Conservation (phyloP, 192 early-diverging fungal species). For the Haplosporangium gracile region DNA sequence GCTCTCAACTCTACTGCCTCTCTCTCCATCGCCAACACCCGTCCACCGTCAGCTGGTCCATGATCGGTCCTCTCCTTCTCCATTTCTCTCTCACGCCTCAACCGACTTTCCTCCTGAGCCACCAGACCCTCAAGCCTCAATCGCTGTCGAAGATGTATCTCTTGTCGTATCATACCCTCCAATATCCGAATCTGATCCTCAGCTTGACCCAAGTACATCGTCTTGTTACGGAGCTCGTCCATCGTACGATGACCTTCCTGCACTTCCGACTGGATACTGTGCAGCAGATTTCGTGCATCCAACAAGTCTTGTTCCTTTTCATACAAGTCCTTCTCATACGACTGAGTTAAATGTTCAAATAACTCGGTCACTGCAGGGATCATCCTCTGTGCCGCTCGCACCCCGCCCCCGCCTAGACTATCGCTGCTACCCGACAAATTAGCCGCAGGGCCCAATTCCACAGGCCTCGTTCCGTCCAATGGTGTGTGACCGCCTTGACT, state of each 20-base stretch:
- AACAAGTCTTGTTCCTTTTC: constrained; percentile 60
- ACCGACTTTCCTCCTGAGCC: constrained; percentile 27
- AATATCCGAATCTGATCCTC: constrained; percentile 47
- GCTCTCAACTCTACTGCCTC: constrained; percentile 35
- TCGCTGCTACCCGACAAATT: neutral
- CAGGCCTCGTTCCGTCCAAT: neutral
- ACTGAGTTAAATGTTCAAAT: constrained; percentile 59
- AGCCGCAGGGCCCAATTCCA: neutral
- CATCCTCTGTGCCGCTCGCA: constrained; percentile 33
- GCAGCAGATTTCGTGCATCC: constrained; percentile 51
- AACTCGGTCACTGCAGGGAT: constrained; percentile 56
- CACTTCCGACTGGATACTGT: constrained; percentile 42
- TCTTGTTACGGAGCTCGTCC: constrained; percentile 40
- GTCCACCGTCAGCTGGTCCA: neutral
- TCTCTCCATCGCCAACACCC: constrained; percentile 28
- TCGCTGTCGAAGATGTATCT: constrained; percentile 53
- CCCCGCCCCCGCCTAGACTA: neutral
- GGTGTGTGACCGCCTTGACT: neutral
- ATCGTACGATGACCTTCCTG: constrained; percentile 43
- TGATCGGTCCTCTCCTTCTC: constrained; percentile 9
- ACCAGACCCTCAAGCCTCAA: constrained; percentile 42
- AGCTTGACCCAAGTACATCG: constrained; percentile 23
- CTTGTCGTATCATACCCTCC: constrained; percentile 36
- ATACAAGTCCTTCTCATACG: constrained; percentile 59
- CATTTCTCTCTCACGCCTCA: constrained; percentile 24